These are phyloP conservation scores for Aleurites moluccanus DNA, from an alignment of 441 rosid genomes.

Conservation along the genomic window DNA sequence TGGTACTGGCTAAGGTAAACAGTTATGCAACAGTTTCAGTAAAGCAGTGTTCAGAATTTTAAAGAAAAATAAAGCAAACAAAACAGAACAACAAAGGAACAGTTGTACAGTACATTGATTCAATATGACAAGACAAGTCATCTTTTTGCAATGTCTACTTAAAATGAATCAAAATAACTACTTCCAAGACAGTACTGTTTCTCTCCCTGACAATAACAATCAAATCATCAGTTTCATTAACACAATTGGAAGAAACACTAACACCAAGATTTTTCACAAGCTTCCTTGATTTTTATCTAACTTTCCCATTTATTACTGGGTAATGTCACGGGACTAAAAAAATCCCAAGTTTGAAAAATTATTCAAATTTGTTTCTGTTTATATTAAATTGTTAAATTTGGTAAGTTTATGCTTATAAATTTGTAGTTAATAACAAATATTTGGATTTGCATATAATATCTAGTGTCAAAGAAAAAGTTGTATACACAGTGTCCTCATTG, in stretches of 20 bases:
- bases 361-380: too few species aligned
- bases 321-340: too few species aligned
- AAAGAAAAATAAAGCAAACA: slow-evolving; percentile 13
- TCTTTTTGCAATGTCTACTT: slow-evolving; percentile 29
- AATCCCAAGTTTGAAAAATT: too few species aligned
- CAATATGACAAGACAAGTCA: slow-evolving; percentile 51
- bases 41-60: neutral
- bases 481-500: neutral
- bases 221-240: slow-evolving; percentile 32
- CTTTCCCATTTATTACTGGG: neutral
- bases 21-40: neutral
- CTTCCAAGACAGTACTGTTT: slow-evolving; percentile 33
- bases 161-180: slow-evolving; percentile 28
- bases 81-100: slow-evolving; percentile 25
- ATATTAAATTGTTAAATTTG: too few species aligned
- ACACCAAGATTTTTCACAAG: slow-evolving; percentile 14
- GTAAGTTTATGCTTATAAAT: too few species aligned
- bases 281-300: neutral
- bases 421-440: too few species aligned
- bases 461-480: too few species aligned
- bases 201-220: slow-evolving; percentile 30
- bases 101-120: slow-evolving; percentile 40
- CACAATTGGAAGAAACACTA: slow-evolving; percentile 5
- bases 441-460: too few species aligned
- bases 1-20: neutral